phyloP scores from a whole-genome alignment of 2,329 filamentous ascomycete genomes.

The Cladophialophora yegresii region DNA sequence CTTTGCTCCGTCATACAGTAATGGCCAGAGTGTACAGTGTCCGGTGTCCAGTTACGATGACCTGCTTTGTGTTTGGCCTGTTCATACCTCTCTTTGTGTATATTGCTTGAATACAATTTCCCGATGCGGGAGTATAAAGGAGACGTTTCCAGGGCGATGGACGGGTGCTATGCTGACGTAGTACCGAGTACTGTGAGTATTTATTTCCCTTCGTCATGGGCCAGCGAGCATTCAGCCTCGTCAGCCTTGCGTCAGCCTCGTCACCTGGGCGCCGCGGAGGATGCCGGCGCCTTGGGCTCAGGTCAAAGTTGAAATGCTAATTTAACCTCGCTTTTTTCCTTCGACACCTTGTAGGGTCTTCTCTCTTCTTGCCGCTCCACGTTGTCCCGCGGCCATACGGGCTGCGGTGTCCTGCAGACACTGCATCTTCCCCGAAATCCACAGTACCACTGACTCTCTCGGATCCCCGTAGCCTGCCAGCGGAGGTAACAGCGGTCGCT shows the following conservation, averaged over 20 bases:
- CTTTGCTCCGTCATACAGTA: constrained; percentile 5
- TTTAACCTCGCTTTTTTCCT: not conserved
- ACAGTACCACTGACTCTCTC: not conserved
- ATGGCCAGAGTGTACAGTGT: constrained; percentile 5
- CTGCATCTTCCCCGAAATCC: not conserved
- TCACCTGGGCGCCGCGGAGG: not conserved
- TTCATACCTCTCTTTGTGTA: constrained; percentile 14
- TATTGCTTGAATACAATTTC: constrained; percentile 20
- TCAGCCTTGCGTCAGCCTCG: not conserved
- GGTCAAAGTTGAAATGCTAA: not conserved
- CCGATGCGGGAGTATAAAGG: constrained; percentile 2
- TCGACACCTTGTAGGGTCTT: not conserved
- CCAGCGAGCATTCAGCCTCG: not conserved
- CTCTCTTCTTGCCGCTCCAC: not conserved
- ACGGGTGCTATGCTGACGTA: not conserved
- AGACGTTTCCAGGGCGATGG: not conserved
- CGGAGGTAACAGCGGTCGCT: not conserved
- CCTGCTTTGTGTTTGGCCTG: constrained; percentile 3
- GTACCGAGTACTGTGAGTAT: not conserved
- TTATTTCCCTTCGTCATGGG: not conserved
- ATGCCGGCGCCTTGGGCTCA: not conserved
- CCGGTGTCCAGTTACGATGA: constrained; percentile 18
- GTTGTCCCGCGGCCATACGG: not conserved
- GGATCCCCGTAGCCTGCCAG: no score
- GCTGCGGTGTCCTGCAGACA: not conserved